Evolutionary conservation across 2,329 filamentous ascomycete species (phyloP).

Genomic region (Alternaria tenuissima): DNA sequence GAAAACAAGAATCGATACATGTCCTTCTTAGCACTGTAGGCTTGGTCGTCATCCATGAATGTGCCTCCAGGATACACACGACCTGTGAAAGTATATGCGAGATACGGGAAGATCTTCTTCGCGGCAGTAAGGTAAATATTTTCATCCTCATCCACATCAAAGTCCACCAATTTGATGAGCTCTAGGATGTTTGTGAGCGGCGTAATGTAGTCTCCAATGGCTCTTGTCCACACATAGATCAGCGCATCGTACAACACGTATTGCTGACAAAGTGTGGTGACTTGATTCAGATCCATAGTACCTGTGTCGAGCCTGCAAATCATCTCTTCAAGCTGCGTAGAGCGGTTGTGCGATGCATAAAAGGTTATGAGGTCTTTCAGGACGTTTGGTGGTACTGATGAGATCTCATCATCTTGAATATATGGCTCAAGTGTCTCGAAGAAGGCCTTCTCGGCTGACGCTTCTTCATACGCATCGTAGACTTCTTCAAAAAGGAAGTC

Average conservation of each 20-base stretch:
- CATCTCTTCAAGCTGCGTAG: slow-evolving; percentile 86
- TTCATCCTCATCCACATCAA: slow-evolving; percentile 65
- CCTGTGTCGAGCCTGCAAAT: slow-evolving; percentile 90
- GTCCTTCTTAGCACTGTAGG: slow-evolving; percentile 80
- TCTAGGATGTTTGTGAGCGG: slow-evolving; percentile 84
- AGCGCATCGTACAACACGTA: slow-evolving; percentile 93
- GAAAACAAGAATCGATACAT: slow-evolving; percentile 95
- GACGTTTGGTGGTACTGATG: slow-evolving; percentile 78
- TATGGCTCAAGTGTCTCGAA: slow-evolving; percentile 88
- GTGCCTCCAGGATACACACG: slow-evolving; percentile 90
- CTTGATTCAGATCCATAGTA: slow-evolving; percentile 92
- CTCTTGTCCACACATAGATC: slow-evolving; percentile 96
- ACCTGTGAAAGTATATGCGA: slow-evolving; percentile 90
- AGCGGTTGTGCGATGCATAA: slow-evolving; percentile 78
- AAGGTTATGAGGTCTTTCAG: slow-evolving; percentile 86
- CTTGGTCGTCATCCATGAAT: slow-evolving; percentile 74
- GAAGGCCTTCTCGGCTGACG: slow-evolving; percentile 76
- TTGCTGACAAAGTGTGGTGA: slow-evolving; percentile 88
- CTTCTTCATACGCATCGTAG: slow-evolving; percentile 88
- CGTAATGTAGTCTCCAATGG: slow-evolving; percentile 86
- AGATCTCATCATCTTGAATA: slow-evolving; percentile 80
- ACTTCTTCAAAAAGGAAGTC: slow-evolving; percentile 92
- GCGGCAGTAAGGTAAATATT: slow-evolving; percentile 74
- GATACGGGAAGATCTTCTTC: slow-evolving; percentile 91
- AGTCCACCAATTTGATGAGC: slow-evolving; percentile 65